Conservation (phyloP, 371 early-diverging fungal species). For the Mucor velutinosus region DNA sequence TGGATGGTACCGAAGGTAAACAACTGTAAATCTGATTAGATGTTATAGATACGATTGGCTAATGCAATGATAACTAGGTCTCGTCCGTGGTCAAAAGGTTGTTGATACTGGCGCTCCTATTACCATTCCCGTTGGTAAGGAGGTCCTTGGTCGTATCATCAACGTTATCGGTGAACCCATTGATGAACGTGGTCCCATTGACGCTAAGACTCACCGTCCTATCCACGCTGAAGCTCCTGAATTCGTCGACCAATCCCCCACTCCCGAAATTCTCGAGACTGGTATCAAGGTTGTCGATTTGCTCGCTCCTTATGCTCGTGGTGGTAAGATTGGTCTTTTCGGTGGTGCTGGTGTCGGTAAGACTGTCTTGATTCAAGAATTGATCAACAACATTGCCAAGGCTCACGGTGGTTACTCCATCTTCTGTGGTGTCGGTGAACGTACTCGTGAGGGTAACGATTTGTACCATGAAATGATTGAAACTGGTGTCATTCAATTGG, state of each 20-base stretch:
- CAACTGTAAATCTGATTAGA: not conserved
- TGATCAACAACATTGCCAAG: slow-evolving; percentile 98
- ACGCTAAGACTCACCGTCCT: slow-evolving; percentile 76
- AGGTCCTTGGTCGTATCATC: slow-evolving; percentile 94
- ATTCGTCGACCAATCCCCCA: slow-evolving; percentile 92
- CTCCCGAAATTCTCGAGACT: slow-evolving; percentile 95
- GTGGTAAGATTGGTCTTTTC: slow-evolving; percentile 98
- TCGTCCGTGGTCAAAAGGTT: slow-evolving; percentile 93
- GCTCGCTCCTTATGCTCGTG: slow-evolving; percentile 96
- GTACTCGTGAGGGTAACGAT: slow-evolving; percentile 99
- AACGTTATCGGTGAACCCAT: slow-evolving; percentile 96
- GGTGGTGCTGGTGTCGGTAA: slow-evolving; percentile 99
- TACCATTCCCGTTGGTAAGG: slow-evolving; percentile 90
- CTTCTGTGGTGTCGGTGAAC: slow-evolving; percentile 97
- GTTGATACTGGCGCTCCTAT: slow-evolving; percentile 92
- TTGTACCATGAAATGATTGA: slow-evolving; percentile 97
- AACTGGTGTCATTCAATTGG: slow-evolving; percentile 94
- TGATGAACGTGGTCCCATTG: slow-evolving; percentile 95
- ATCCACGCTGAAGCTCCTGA: slow-evolving; percentile 92
- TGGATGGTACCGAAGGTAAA: slow-evolving; percentile 77
- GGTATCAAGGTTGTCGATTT: slow-evolving; percentile 99
- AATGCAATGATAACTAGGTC: slow-evolving; percentile 62
- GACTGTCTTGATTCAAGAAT: slow-evolving; percentile 97
- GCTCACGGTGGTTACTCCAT: slow-evolving; percentile 98
- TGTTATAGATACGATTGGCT: not conserved